phyloP scores from a whole-genome alignment of 2,329 filamentous ascomycete genomes.

The Aspergillus carbonarius region DNA sequence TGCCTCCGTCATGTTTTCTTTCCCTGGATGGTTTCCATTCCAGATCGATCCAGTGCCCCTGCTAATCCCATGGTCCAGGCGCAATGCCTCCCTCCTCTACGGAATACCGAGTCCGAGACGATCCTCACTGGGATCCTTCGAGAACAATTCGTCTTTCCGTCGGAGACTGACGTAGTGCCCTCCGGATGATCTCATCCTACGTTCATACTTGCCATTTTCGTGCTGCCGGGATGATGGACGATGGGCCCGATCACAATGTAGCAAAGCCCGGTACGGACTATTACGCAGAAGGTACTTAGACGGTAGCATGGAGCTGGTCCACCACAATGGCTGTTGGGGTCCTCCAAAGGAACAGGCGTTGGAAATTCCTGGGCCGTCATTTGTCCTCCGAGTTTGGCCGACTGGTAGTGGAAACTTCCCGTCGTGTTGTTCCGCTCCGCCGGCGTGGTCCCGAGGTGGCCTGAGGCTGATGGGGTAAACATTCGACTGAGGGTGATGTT shows the following conservation, averaged over 20 bases:
- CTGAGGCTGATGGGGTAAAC: slow-evolving; percentile 11
- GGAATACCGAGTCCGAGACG: neutral
- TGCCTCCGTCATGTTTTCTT: neutral
- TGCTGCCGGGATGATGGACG: neutral
- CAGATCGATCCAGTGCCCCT: neutral
- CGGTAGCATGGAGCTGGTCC: neutral
- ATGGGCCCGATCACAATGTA: neutral
- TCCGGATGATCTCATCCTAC: slow-evolving; percentile 8
- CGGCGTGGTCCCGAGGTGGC: slow-evolving; percentile 14
- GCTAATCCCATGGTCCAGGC: neutral
- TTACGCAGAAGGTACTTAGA: neutral
- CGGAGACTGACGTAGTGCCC: neutral
- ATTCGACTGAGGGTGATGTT: too few relatives aligned
- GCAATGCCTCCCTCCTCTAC: neutral
- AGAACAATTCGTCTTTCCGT: neutral
- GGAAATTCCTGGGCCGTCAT: slow-evolving; percentile 15
- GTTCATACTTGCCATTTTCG: neutral
- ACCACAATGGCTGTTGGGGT: slow-evolving; percentile 7
- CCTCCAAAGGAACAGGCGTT: neutral
- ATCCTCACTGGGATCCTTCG: neutral
- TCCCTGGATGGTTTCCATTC: neutral
- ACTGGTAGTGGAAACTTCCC: neutral
- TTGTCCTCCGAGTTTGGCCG: slow-evolving; percentile 12
- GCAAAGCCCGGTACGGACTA: neutral
- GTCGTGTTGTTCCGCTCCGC: slow-evolving; percentile 14